Conservation (phyloP, 805 yeast genomes). For the Lachancea sp. region DNA sequence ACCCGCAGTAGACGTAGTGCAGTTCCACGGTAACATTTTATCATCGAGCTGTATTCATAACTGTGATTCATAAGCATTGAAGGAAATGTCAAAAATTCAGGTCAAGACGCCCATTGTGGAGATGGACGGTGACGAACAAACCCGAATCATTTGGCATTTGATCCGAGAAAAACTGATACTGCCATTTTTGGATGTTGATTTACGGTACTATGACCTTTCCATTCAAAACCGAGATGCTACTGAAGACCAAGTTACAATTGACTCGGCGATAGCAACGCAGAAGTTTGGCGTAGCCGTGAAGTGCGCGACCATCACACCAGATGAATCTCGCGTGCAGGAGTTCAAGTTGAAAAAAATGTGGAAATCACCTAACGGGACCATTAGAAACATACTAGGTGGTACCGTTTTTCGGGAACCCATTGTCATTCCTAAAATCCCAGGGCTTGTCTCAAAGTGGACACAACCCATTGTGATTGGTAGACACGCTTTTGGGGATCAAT, state of each 20-base stretch:
- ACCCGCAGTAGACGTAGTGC: too few species aligned
- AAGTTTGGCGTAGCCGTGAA: conserved; percentile 90
- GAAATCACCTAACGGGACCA: conserved; percentile 95
- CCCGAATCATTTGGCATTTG: conserved; percentile 90
- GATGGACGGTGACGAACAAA: conserved; percentile 97
- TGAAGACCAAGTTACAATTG: conserved; percentile 79
- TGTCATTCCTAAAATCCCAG: conserved; percentile 80
- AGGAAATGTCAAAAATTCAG: conserved; percentile 46
- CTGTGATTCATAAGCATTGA: neutral
- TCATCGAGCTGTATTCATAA: too few species aligned
- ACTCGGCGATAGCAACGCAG: conserved; percentile 84
- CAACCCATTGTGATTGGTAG: conserved; percentile 95
- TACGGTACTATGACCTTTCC: conserved; percentile 87
- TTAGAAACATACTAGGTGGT: conserved; percentile 92
- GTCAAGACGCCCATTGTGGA: conserved; percentile 90
- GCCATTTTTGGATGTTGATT: conserved; percentile 81
- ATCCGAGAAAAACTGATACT: conserved; percentile 79
- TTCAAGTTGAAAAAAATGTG: conserved; percentile 92
- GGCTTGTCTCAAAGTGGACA: conserved; percentile 88
- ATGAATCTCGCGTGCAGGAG: conserved; percentile 90
- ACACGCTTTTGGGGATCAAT: conserved; percentile 96
- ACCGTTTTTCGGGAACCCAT: conserved; percentile 97
- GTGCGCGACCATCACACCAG: conserved; percentile 98
- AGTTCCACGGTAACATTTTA: too few species aligned
- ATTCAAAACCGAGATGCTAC: conserved; percentile 83